These are phyloP conservation scores for Psidium friedrichsthalianum DNA, from an alignment of 345 rosid genomes.

Conservation along the genomic window DNA sequence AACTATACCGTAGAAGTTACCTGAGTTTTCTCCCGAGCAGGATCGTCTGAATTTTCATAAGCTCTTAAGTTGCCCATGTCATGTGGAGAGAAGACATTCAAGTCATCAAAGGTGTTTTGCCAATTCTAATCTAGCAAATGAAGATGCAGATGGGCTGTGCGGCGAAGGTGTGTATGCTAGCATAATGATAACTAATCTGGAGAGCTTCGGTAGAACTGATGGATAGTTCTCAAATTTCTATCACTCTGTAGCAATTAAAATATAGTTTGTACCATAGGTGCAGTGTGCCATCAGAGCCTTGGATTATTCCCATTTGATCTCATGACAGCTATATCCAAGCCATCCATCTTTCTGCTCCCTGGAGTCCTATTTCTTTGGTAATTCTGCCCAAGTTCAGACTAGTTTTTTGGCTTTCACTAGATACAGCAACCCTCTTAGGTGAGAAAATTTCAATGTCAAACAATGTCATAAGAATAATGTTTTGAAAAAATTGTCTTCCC, in stretches of 20 bases:
- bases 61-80: constrained; percentile 63
- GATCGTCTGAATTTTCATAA: constrained; percentile 83
- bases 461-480: neutral
- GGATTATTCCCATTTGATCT: neutral
- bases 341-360: neutral
- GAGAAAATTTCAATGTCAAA: neutral
- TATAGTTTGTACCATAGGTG: neutral
- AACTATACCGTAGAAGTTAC: constrained; percentile 1
- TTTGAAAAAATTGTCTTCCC: neutral
- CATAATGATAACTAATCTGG: neutral
- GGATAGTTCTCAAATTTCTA: neutral
- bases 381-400: neutral
- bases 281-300: neutral
- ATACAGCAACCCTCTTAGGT: neutral
- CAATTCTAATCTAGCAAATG: constrained; percentile 14
- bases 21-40: constrained; percentile 21
- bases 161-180: constrained; percentile 34
- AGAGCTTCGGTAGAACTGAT: neutral
- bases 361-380: neutral
- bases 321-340: neutral
- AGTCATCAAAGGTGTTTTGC: constrained; percentile 7
- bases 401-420: neutral
- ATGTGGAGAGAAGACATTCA: constrained; percentile 43
- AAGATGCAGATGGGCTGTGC: constrained; percentile 18
- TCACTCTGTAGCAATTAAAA: neutral